Conservation (phyloP, 2,329 filamentous ascomycete genomes). For the Aspergillus pseudoterreus region DNA sequence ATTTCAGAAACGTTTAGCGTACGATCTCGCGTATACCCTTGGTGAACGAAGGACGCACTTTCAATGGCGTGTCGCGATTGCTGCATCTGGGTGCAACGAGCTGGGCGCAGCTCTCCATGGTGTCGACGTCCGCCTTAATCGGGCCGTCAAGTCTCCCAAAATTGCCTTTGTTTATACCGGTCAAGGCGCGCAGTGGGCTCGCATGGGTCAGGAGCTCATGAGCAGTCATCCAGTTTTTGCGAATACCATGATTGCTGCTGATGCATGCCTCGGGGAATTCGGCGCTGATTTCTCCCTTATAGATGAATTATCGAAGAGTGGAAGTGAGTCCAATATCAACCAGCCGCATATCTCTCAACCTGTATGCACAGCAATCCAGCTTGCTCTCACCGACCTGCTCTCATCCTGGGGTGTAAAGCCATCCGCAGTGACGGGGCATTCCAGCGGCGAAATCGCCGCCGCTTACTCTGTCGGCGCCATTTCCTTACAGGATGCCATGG, state of each 20-base stretch:
- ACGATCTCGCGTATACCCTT: not conserved
- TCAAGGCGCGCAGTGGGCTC: constrained; percentile 35
- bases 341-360: constrained; percentile 27
- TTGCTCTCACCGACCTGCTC: constrained; percentile 29
- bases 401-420: constrained; percentile 22
- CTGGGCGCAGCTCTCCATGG: not conserved
- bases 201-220: constrained; percentile 33
- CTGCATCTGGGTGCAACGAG: constrained; percentile 7
- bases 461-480: constrained; percentile 39
- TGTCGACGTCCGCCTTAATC: not conserved
- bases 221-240: not conserved
- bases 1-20: not conserved
- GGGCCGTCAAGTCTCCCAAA: not conserved
- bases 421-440: constrained; percentile 25
- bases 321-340: not conserved
- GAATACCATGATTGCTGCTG: not conserved
- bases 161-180: constrained; percentile 38
- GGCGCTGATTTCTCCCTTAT: constrained; percentile 13
- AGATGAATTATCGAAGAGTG: not conserved
- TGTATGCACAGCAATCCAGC: constrained; percentile 26
- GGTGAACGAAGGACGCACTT: not conserved
- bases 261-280: constrained; percentile 15
- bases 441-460: constrained; percentile 38
- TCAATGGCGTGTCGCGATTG: constrained; percentile 11
- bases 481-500: not conserved